Base-by-base conservation (phyloP, 2,329 filamentous ascomycete species). In the Aspergillus sp. region DNA sequence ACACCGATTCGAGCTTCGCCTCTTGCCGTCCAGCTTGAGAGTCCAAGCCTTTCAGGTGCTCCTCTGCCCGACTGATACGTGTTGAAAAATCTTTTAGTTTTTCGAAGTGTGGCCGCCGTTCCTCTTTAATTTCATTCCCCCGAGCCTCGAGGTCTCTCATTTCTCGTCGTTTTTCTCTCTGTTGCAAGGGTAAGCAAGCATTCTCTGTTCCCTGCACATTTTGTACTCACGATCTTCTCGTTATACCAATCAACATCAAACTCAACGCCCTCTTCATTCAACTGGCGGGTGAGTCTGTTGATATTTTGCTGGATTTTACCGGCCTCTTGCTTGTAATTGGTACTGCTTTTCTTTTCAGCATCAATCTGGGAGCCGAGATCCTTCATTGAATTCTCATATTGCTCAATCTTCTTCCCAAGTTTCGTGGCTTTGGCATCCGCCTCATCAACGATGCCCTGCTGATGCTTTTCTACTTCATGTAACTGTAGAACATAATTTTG, bases 21-120 rank as follows among this genome's bases (percentile, higher is more conserved):
- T 86, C 72, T 52, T 88, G 84, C 57, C 87, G 85, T 5, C 90
- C 90, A 47, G 83, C 75, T 54, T 86, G 80, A 1, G 88, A 91
- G 39, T 88, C 76, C 10, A 95, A 74, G 12, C 71, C 76, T 26
- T 72, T 64, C 19, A 88, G 63, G 11, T 82, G 76, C 3, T 57
- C 53, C 50, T 79, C 55, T 5, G 65, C 65, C n/a, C 69, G 58
- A 6, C 62, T 51, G 11, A 75, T 67, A 35, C 69, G 64, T 5
- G 58, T 36, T 5, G 62, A 51, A 37, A 62, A 64, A 27, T 68
- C 60, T 2, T 47, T 50, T 1, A 75, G 59, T 27, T 69, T 61
- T 3, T 57, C 54, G 2, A 68, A 39, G 8, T 63, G 37, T 33
- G 52, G 55, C n/a, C 33, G 12, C 39, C 57, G 62, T 6, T 72